Evolutionary conservation across 352 stramenopile species (phyloP).

Genomic region (Pythium dissotocum): DNA sequence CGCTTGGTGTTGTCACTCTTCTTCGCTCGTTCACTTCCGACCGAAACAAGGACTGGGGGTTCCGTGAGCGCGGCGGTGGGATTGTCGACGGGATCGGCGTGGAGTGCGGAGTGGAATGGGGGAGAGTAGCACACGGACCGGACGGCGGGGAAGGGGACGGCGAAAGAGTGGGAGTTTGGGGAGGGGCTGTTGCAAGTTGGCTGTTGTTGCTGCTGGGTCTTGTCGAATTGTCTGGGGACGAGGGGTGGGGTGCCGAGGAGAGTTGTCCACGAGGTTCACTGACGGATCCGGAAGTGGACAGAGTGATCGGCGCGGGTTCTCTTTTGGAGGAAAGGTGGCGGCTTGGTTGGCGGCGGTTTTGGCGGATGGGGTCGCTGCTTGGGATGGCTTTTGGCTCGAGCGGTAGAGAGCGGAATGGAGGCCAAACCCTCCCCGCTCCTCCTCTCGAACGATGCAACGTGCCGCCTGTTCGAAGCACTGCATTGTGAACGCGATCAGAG

Average conservation of each 20-base stretch:
- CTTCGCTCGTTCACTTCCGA: conserved; percentile 17
- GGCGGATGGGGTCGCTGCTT: neutral
- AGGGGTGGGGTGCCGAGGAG: neutral
- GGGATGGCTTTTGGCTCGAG: neutral
- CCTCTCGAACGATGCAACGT: neutral
- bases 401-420: neutral
- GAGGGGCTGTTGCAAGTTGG: conserved; percentile 1
- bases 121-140: conserved; percentile 4
- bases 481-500: neutral
- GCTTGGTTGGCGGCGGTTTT: neutral
- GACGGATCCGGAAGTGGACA: conserved; percentile 1
- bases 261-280: neutral
- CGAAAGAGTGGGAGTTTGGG: conserved; percentile 1
- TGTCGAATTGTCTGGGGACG: neutral
- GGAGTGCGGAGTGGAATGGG: neutral
- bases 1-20: conserved; percentile 7
- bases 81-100: neutral
- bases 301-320: neutral
- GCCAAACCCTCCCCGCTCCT: too few species aligned
- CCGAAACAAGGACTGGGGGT: conserved; percentile 16
- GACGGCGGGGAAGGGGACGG: conserved; percentile 1
- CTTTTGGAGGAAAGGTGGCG: neutral
- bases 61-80: too few species aligned
- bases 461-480: neutral
- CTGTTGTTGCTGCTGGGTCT: neutral